Conservation (phyloP, 805 yeast genomes). For the Saturnispora besseyi region DNA sequence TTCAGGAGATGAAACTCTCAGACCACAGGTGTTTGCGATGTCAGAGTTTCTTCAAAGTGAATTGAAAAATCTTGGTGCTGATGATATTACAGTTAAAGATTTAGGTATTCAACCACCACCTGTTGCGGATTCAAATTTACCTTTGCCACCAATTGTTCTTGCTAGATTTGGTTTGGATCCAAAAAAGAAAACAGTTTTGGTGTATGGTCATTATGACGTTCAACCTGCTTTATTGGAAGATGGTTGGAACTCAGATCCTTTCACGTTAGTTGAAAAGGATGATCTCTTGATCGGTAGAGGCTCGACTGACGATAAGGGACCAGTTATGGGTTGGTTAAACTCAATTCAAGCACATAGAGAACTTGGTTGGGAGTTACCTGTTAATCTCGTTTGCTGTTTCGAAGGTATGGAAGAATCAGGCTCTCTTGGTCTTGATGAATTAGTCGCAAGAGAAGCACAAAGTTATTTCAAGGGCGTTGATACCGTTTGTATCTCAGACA, state of each 20-base stretch:
- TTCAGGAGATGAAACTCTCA: slow-evolving; percentile 77
- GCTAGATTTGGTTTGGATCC: slow-evolving; percentile 82
- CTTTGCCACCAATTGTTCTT: slow-evolving; percentile 91
- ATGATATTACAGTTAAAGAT: slow-evolving; percentile 71
- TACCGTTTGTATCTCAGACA: slow-evolving; percentile 92
- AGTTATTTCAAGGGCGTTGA: slow-evolving; percentile 80
- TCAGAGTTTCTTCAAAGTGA: slow-evolving; percentile 71
- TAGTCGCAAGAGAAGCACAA: slow-evolving; percentile 71
- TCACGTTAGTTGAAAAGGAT: slow-evolving; percentile 59
- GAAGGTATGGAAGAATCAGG: slow-evolving; percentile 99
- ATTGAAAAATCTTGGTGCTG: slow-evolving; percentile 64
- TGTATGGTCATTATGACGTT: slow-evolving; percentile 97
- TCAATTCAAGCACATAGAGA: slow-evolving; percentile 83
- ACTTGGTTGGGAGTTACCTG: slow-evolving; percentile 82
- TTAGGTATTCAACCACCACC: slow-evolving; percentile 93
- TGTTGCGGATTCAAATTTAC: slow-evolving; percentile 52
- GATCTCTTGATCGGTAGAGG: slow-evolving; percentile 85
- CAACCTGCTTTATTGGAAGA: slow-evolving; percentile 91
- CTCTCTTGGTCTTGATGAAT: slow-evolving; percentile 78
- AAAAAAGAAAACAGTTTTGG: slow-evolving; percentile 73
- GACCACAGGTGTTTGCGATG: slow-evolving; percentile 87
- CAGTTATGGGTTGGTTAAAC: slow-evolving; percentile 95
- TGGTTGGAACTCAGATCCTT: slow-evolving; percentile 96
- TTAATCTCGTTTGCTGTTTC: slow-evolving; percentile 83
- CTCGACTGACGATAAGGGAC: slow-evolving; percentile 96